These are phyloP conservation scores for Phytophthora capsici DNA, from an alignment of 352 stramenopile genomes.

Conservation along the genomic window DNA sequence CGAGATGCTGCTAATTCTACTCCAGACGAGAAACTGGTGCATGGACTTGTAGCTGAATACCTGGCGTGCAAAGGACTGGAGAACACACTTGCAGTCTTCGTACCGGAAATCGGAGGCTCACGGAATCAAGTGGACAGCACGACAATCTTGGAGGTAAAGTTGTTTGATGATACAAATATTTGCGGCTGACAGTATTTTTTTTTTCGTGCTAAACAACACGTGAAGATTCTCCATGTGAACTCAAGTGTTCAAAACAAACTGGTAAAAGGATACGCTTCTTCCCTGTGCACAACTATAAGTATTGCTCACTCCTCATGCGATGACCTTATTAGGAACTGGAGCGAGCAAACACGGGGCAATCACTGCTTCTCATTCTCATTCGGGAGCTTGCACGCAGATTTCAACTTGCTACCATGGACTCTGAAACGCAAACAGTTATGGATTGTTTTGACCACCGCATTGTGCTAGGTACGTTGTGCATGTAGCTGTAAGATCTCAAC, in stretches of 20 bases:
- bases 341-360: constrained; percentile 17
- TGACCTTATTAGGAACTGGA: constrained; percentile 27
- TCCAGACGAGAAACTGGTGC: constrained; percentile 60
- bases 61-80: constrained; percentile 54
- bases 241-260: constrained; percentile 35
- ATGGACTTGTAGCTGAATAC: constrained; percentile 69
- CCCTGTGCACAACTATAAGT: background rate
- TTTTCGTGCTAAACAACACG: background rate
- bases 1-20: constrained; percentile 17
- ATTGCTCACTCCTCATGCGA: background rate
- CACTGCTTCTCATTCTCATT: constrained; percentile 44
- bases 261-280: constrained; percentile 13
- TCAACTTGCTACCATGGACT: constrained; percentile 48
- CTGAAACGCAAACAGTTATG: constrained; percentile 60
- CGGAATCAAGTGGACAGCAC: constrained; percentile 50
- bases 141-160: constrained; percentile 51
- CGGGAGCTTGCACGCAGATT: constrained; percentile 44
- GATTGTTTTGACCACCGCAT: constrained; percentile 75
- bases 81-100: constrained; percentile 71
- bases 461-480: constrained; percentile 40
- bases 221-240: constrained; percentile 46
- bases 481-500: background rate
- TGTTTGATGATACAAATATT: background rate
- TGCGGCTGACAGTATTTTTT: background rate
- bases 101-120: constrained; percentile 64